Base-by-base conservation (phyloP, 305 asterid genomes). In the Ilex paraguariensis region DNA sequence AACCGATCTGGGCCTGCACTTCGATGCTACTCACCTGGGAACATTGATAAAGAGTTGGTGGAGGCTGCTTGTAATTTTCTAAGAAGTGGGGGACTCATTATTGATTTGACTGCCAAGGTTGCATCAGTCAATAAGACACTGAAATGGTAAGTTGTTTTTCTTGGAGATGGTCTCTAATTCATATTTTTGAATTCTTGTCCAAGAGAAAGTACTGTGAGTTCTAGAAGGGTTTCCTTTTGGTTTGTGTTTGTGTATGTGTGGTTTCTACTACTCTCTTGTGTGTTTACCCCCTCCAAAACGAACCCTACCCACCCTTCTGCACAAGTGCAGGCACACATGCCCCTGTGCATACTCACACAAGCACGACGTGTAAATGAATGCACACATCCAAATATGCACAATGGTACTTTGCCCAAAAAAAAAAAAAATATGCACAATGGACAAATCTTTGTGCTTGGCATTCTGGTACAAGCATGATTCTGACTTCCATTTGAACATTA, bases 1-100 rank as follows among this genome's bases (percentile, higher is more conserved):
- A 71, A 90, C 60, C 86, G 84, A 66, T 88, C 98, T 11, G 90
- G 95, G 51, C 98, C 95, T 48, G 87, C 87, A 63, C 92, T 91
- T 51, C 81, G 86, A 67, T 91, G 92, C 82, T 88, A 88, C 79
- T 84, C 98, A 42, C 87, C 92, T 10, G 85, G 84, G 50, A 78
- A 80, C 68, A 75, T 91, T n/a, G 96, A 91, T 60, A 85, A 80
- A 76, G 96, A 91, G 75, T 61, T 91, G 80, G 72, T 52, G 21
- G 92, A 83, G 46, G 88, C 96, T 61, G 94, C 95, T 59, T 61
- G 75, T 56, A 71, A 69, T 69, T 88, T 91, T 63, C 74, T 86
- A 13, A 75, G 80, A 73, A 70, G 49, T 46, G 88, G 91, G 54
- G 95, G 92, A 65, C 68, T 87, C 9, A 72, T 69, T 51, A 73